A percentile compares a stretch with the other conserved stretches of the same genome.
Evolutionary conservation across 1,284 basidiomycete species (phyloP).

Genomic region (Takashimella koratensis): DNA sequence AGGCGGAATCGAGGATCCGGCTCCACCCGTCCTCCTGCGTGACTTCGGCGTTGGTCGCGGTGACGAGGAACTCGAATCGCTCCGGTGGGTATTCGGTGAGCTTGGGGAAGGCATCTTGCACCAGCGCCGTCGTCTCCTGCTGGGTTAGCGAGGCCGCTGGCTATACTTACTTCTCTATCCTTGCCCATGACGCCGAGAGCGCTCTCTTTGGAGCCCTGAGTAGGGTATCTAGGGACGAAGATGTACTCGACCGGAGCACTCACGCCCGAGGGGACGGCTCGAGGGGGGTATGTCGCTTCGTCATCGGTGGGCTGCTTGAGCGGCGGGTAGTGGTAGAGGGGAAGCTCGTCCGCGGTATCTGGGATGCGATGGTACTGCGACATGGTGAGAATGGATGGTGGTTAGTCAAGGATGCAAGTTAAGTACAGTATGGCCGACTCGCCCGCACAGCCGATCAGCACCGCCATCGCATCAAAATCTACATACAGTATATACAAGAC

Average conservation of each 20-base stretch:
- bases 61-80: constrained; percentile 20
- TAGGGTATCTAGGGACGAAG: constrained; percentile 23
- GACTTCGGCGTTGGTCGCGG: constrained; percentile 3
- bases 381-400: not conserved
- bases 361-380: not conserved
- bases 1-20: constrained; percentile 26
- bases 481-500: too few species aligned
- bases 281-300: not conserved
- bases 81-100: constrained; percentile 14
- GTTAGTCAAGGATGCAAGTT: too few species aligned
- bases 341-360: not conserved
- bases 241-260: constrained; percentile 8
- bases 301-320: not conserved
- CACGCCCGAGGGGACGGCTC: not conserved
- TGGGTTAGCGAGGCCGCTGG: too few species aligned
- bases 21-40: constrained; percentile 14
- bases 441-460: too few species aligned
- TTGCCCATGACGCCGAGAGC: constrained; percentile 22
- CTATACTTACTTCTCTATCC: constrained; percentile 23
- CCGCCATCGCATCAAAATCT: too few species aligned
- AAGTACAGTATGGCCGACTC: too few species aligned
- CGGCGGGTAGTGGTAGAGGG: not conserved
- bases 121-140: constrained; percentile 25
- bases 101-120: constrained; percentile 16
- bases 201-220: constrained; percentile 15